A percentile compares a stretch with the other conserved stretches of the same genome.
These are phyloP conservation scores for Discostella pseudostelligera DNA, from an alignment of 108 stramenopile species.

Conservation along the genomic window DNA sequence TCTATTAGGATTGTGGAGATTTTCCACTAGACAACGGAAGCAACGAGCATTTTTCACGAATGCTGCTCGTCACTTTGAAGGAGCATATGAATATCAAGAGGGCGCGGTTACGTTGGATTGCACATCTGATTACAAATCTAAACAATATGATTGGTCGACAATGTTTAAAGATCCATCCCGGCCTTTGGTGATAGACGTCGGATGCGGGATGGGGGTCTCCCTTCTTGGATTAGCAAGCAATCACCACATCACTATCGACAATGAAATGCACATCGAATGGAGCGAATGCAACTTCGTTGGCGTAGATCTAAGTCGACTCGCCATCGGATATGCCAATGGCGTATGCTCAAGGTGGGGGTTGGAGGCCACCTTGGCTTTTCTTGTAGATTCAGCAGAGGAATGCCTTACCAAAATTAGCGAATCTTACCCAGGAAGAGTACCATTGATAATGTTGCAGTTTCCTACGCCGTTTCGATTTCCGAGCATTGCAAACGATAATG, in stretches of 20 bases:
- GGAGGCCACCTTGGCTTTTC: conserved; percentile 35
- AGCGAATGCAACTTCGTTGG: conserved; percentile 68
- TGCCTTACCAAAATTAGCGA: conserved; percentile 38
- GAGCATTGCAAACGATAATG: conserved; percentile 1
- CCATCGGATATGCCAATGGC: conserved; percentile 58
- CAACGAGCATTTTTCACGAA: conserved; percentile 50
- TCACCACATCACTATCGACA: background rate
- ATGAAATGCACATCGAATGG: conserved; percentile 35
- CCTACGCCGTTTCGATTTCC: conserved; percentile 69
- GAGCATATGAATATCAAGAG: conserved; percentile 15
- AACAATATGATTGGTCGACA: conserved; percentile 41
- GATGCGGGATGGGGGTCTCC: conserved; percentile 79
- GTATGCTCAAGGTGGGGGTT: conserved; percentile 58
- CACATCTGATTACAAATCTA: background rate
- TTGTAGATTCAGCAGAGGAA: conserved; percentile 61
- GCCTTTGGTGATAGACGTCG: conserved; percentile 77
- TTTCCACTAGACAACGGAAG: conserved; percentile 66
- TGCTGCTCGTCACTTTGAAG: conserved; percentile 54
- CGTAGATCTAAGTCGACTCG: conserved; percentile 60
- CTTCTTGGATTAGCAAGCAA: conserved; percentile 55
- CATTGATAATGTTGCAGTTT: conserved; percentile 62
- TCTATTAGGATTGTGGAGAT: conserved; percentile 63
- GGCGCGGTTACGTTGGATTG: background rate
- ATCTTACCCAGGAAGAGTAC: conserved; percentile 61
- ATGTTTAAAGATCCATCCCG: conserved; percentile 52